Evolutionary conservation across 805 yeast species (phyloP).

Genomic region (Cyberlindnera sargentensis): DNA sequence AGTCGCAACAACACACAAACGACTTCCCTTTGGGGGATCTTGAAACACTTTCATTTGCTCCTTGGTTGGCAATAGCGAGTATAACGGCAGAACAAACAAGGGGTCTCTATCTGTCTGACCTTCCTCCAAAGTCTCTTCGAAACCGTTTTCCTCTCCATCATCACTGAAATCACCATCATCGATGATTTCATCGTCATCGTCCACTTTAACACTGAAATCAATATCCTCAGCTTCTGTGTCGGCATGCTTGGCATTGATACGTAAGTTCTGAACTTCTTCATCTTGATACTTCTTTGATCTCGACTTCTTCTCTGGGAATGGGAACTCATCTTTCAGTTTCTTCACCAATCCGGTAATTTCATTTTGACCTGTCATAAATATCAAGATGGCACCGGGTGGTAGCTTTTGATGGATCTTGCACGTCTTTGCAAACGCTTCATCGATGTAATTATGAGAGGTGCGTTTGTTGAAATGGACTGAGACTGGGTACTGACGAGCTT

Average conservation of each 20-base stretch:
- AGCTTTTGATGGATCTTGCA: conserved; percentile 78
- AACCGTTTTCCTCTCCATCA: conserved; percentile 44
- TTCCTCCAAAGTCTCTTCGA: conserved; percentile 63
- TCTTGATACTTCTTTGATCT: conserved; percentile 19
- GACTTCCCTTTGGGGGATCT: conserved; percentile 74
- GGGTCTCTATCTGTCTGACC: conserved; percentile 73
- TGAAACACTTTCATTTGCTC: conserved; percentile 93
- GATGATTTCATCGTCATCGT: conserved; percentile 27
- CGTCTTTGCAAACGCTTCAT: conserved; percentile 79
- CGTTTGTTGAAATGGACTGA: conserved; percentile 81
- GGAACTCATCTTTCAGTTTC: conserved; percentile 60
- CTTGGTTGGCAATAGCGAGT: conserved; percentile 86
- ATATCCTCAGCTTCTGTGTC: conserved; percentile 85
- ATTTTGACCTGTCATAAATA: conserved; percentile 91
- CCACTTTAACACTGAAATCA: conserved; percentile 52
- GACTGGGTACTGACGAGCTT: conserved; percentile 92
- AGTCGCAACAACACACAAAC: conserved; percentile 92
- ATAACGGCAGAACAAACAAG: conserved; percentile 82
- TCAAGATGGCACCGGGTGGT: conserved; percentile 91
- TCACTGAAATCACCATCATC: conserved; percentile 32
- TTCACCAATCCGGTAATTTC: conserved; percentile 79
- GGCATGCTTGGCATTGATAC: conserved; percentile 49
- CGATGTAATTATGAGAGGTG: conserved; percentile 73
- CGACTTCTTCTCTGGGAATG: conserved; percentile 32
- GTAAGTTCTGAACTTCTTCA: conserved; percentile 35